phyloP scores from a whole-genome alignment of 2,329 filamentous ascomycete species.

The Balansia obtecta region DNA sequence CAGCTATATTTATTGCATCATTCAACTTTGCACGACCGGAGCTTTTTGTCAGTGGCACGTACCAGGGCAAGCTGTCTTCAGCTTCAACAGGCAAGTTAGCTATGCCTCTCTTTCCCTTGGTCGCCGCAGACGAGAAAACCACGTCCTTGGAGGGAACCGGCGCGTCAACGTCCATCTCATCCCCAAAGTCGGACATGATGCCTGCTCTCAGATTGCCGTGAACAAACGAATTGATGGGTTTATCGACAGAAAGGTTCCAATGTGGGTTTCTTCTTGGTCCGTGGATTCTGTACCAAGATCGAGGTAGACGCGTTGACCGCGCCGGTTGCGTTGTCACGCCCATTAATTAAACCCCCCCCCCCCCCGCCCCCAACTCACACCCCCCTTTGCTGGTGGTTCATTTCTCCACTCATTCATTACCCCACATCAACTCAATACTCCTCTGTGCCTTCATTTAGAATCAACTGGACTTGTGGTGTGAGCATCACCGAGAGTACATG shows the following conservation, averaged over 20 bases:
- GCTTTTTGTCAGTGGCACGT: slow-evolving; percentile 10
- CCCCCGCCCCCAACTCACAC: too few relatives aligned
- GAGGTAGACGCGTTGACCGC: slow-evolving; percentile 3
- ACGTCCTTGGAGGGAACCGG: slow-evolving; percentile 35
- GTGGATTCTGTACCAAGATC: too few relatives aligned
- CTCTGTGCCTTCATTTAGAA: not conserved
- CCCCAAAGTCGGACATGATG: slow-evolving; percentile 45
- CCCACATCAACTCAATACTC: not conserved
- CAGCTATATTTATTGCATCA: not conserved
- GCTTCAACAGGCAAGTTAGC: slow-evolving; percentile 90
- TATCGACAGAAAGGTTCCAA: too few relatives aligned
- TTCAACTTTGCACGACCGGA: not conserved
- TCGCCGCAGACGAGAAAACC: slow-evolving; percentile 61
- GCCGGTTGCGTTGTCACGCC: not conserved
- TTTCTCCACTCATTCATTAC: not conserved
- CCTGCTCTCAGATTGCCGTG: not conserved
- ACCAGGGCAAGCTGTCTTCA: slow-evolving; percentile 91
- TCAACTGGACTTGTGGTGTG: not conserved
- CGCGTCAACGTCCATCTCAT: slow-evolving; percentile 49
- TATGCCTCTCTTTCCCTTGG: slow-evolving; percentile 82
- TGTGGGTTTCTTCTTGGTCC: too few relatives aligned
- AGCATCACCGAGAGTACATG: not conserved
- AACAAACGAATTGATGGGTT: too few relatives aligned
- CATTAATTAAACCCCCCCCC: slow-evolving; percentile 1
- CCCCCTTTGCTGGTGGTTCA: not conserved